Conservation (phyloP, 441 rosid genomes). For the Mallotus japonicus region DNA sequence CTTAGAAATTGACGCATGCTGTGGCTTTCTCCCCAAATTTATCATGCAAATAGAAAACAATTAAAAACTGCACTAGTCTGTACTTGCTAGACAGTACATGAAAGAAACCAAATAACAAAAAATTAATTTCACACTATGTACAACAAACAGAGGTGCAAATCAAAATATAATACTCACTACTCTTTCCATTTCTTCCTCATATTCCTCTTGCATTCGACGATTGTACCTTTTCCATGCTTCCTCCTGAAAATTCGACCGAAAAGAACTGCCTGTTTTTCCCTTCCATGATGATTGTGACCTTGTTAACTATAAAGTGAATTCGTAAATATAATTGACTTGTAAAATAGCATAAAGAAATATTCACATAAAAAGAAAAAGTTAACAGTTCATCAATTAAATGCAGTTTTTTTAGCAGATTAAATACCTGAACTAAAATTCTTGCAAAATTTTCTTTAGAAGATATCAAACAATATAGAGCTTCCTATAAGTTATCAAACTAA, state of each 20-base stretch:
- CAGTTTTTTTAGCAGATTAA: no score
- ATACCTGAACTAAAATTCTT: not conserved
- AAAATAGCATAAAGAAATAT: not conserved
- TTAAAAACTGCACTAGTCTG: not conserved
- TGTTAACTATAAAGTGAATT: constrained; percentile 41
- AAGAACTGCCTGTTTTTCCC: constrained; percentile 54
- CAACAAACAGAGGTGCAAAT: not conserved
- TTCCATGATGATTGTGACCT: constrained; percentile 60
- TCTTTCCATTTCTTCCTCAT: constrained; percentile 97
- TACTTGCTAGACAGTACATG: not conserved
- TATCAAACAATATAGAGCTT: not conserved
- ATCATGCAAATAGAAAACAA: not conserved
- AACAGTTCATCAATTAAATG: no score
- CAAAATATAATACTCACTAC: constrained; percentile 54
- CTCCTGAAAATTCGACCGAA: constrained; percentile 73
- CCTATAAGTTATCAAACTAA: no score
- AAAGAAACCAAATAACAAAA: not conserved
- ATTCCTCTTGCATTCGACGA: constrained; percentile 88
- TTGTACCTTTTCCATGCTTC: constrained; percentile 85
- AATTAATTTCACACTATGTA: not conserved
- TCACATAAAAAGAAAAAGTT: no score
- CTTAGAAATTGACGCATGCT: no score
- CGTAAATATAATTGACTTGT: constrained; percentile 28
- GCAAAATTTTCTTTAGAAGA: not conserved
- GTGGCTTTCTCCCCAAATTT: no score